Evolutionary conservation across 108 stramenopile species (phyloP), one percentile per base, ranked within the genome.

Genomic region (Pseudonitzschia multistriata): DNA sequence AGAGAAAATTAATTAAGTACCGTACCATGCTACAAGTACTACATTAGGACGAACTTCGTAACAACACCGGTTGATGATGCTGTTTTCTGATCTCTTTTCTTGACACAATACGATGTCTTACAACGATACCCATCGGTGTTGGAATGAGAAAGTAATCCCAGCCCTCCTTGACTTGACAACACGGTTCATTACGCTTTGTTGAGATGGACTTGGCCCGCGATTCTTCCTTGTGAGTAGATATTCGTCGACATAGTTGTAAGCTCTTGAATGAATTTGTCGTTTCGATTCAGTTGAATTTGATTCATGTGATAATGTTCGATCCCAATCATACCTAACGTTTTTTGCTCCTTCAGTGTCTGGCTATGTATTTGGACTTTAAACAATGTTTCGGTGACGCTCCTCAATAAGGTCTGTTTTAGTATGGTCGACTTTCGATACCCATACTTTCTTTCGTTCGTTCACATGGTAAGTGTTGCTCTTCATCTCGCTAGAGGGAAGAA

Each of bases 391-490:
- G 61, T 62, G 30, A 36, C 61, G 3, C 61, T 36, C 33, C 61
- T 37, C 34, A 95, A 95, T 83, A 95, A 95, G 68, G 75, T 87
- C 5, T 82, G 87, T 62, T 92, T 91, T 72, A 80, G 83, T 11
- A 81, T 53, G 10, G 88, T 90, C 13, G 81, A 88, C 61, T 95
- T 95, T 77, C 80, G 81, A 11, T 95, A 95, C 71, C 93, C 93
- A 7, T 91, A 86, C 70, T 86, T 89, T 68, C 66, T 95, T 2
- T 82, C 83, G 24, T 85, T 90, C 40, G 70, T 95, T 45, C 94
- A 95, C 74, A 95, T 95, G 94, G 62, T 78, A 31, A 55, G 54
- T 55, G 29, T 31, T 30, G 3, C 14, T 48, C 17, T 13, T 48
- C 17, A 48, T 17, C 47, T 48, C 47, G 47, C 17, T 48, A 15